Evolutionary conservation across 306 rosid species (phyloP).

Genomic region (Sicyos baderoa): DNA sequence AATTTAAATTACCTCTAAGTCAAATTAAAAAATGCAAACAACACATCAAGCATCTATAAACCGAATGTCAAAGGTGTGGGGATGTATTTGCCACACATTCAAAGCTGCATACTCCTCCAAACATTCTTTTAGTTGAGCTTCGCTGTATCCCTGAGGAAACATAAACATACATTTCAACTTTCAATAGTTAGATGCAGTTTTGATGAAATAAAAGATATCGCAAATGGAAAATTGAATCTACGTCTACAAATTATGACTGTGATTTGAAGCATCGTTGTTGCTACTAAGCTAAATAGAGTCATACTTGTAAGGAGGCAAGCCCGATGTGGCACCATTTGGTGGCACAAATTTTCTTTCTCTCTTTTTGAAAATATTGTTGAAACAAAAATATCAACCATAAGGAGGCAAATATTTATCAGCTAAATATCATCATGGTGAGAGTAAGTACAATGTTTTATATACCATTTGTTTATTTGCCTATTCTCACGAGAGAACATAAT

Average conservation of each 20-base stretch:
- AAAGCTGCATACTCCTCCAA: constrained; percentile 95
- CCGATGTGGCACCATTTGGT: too few species aligned
- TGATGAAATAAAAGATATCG: neutral
- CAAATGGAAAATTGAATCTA: neutral
- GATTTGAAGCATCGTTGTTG: constrained; percentile 3
- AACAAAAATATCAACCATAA: too few species aligned
- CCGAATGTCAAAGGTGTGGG: constrained; percentile 79
- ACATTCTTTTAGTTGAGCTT: constrained; percentile 92
- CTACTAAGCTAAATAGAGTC: neutral
- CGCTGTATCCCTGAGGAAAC: constrained; percentile 79
- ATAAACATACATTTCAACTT: constrained; percentile 17
- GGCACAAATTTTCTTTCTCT: too few species aligned
- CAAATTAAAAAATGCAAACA: constrained; percentile 1
- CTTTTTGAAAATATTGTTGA: too few species aligned
- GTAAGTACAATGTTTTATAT: neutral
- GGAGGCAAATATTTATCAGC: too few species aligned
- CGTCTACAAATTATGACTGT: neutral
- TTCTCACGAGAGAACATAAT: too few species aligned
- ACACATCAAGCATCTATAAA: constrained; percentile 68
- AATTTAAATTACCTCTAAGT: neutral
- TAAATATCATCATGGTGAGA: neutral
- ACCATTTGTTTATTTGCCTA: too few species aligned
- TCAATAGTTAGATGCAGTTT: neutral
- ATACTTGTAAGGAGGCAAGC: too few species aligned
- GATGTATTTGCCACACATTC: constrained; percentile 97